Percentiles rank a stretch among this genome's conserved stretches.
These are phyloP conservation scores for Pseudogymnoascus sp. DNA, from an alignment of 2,329 filamentous ascomycete genomes.

Conservation along the genomic window DNA sequence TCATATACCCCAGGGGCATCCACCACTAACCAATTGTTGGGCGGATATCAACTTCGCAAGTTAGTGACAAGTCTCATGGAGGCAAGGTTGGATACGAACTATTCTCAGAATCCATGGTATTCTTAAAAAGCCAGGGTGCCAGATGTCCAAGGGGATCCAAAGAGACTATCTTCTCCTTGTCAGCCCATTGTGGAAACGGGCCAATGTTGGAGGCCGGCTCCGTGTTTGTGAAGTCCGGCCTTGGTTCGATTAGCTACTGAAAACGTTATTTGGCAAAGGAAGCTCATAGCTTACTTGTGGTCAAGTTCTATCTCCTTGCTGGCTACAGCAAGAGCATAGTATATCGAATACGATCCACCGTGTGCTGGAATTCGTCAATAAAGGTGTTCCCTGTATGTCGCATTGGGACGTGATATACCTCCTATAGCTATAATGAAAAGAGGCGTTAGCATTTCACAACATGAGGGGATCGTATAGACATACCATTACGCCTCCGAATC, in stretches of 20 bases:
- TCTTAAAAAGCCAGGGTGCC: conserved; percentile 72
- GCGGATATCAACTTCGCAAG: conserved; percentile 28
- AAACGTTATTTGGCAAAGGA: neutral
- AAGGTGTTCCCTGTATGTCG: conserved; percentile 10
- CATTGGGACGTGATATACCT: conserved; percentile 35
- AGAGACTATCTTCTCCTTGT: conserved; percentile 88
- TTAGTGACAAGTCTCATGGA: conserved; percentile 15
- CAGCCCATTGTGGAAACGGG: conserved; percentile 81
- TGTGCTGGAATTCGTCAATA: conserved; percentile 55
- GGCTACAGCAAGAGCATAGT: conserved; percentile 86
- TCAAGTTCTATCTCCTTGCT: conserved; percentile 80
- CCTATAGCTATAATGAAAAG: conserved; percentile 40
- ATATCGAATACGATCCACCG: conserved; percentile 91
- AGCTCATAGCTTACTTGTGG: conserved; percentile 47
- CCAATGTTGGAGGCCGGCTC: conserved; percentile 87
- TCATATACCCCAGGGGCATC: neutral
- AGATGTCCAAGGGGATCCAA: conserved; percentile 95
- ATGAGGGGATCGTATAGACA: conserved; percentile 23
- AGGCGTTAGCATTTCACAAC: conserved; percentile 20
- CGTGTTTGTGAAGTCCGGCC: conserved; percentile 71
- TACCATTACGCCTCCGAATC: conserved; percentile 73
- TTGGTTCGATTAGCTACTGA: conserved; percentile 11
- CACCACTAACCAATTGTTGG: conserved; percentile 26
- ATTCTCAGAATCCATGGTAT: conserved; percentile 68
- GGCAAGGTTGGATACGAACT: conserved; percentile 31